A percentile compares a stretch with the other conserved stretches of the same genome.
These are phyloP conservation scores for Paecilomyces dactylethromorphus DNA, from an alignment of 2,329 filamentous ascomycete species.

Conservation along the genomic window DNA sequence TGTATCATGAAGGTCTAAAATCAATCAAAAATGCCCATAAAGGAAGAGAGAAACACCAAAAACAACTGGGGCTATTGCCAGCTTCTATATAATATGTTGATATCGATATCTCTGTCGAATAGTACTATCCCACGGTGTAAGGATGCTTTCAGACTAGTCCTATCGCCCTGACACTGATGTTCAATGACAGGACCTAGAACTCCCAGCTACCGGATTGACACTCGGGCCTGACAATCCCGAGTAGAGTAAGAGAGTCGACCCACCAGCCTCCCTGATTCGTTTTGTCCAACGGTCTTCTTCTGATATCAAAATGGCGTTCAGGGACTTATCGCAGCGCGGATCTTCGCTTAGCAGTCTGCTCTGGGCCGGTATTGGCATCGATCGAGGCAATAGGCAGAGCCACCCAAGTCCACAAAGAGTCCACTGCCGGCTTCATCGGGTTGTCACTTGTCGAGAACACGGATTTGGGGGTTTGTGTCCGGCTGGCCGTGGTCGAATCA, in stretches of 20 bases:
- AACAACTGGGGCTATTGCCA: neutral
- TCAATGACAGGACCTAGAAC: neutral
- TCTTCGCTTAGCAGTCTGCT: neutral
- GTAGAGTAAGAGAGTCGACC: neutral
- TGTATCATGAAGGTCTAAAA: neutral
- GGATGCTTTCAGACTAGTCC: neutral
- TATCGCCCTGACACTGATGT: neutral
- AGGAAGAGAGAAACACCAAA: neutral
- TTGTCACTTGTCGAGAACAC: neutral
- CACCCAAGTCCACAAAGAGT: neutral
- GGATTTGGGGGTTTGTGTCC: neutral
- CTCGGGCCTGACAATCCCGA: neutral
- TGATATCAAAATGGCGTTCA: neutral
- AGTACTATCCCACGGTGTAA: neutral
- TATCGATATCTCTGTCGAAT: neutral
- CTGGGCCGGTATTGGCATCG: neutral
- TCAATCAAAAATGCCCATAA: neutral
- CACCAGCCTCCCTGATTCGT: neutral
- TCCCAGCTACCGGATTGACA: neutral
- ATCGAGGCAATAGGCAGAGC: too few relatives aligned
- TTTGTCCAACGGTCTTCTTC: neutral
- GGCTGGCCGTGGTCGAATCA: neutral
- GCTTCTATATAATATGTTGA: neutral
- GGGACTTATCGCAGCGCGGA: neutral
- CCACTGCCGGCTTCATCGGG: neutral